A percentile compares a stretch with the other conserved stretches of the same genome.
phyloP scores from a whole-genome alignment of 2,329 filamentous ascomycete species.

The Berkeleyomyces rouxiae region DNA sequence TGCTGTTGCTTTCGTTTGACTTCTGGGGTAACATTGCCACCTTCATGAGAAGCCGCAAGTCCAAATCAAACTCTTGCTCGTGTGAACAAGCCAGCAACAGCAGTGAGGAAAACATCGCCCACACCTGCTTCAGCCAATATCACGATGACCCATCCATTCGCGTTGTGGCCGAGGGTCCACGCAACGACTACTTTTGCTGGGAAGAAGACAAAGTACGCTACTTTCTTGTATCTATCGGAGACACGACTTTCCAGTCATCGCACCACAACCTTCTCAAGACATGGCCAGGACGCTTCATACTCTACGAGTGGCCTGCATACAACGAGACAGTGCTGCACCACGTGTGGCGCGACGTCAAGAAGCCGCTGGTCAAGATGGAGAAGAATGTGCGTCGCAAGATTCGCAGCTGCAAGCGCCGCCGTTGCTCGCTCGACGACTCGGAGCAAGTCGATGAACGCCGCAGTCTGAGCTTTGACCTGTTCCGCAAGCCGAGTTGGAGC shows the following conservation, averaged over 20 bases:
- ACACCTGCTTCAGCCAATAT: neutral
- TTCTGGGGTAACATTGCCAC: constrained; percentile 6
- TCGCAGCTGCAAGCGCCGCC: neutral
- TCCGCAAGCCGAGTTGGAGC: constrained; percentile 4
- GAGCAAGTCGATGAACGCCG: neutral
- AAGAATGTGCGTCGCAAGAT: constrained; percentile 4
- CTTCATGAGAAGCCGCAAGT: neutral
- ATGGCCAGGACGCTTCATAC: constrained; percentile 7
- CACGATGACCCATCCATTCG: neutral
- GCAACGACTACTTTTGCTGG: constrained; percentile 11
- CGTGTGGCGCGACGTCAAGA: constrained; percentile 5
- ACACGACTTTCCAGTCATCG: constrained; percentile 11
- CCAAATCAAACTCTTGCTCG: neutral
- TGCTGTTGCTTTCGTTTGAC: constrained; percentile 9
- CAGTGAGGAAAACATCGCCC: neutral
- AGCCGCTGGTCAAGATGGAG: neutral
- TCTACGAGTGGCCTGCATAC: constrained; percentile 11
- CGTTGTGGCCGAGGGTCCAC: constrained; percentile 9
- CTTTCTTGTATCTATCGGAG: constrained; percentile 9
- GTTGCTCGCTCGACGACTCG: neutral
- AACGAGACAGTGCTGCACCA: constrained; percentile 1
- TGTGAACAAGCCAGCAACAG: neutral
- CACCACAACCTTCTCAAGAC: constrained; percentile 7
- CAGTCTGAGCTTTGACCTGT: constrained; percentile 4
- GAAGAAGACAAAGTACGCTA: constrained; percentile 13